Evolutionary conservation across 78 protist genomes (phyloP).

Genomic region (Tieghemostelium lacteum): DNA sequence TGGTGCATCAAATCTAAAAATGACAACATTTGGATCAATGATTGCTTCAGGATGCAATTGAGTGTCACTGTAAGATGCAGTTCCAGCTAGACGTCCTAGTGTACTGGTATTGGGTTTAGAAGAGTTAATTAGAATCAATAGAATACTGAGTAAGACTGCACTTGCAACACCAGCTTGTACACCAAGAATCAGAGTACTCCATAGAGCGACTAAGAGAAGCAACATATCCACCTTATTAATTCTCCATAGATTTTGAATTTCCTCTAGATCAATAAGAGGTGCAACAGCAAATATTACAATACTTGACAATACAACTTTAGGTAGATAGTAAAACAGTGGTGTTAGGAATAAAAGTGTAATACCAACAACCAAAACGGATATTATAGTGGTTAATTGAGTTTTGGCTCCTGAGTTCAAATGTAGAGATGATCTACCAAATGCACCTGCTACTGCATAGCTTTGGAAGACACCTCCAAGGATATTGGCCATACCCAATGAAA

Average conservation of each 20-base stretch:
- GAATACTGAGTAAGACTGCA: constrained; percentile 9
- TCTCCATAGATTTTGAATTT: constrained; percentile 36
- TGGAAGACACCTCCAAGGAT: constrained; percentile 32
- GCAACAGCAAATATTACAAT: constrained; percentile 52
- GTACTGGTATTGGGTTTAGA: constrained; percentile 27
- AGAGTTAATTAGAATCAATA: constrained; percentile 6
- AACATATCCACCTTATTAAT: constrained; percentile 43
- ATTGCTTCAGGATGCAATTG: constrained; percentile 49
- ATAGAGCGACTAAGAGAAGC: constrained; percentile 19
- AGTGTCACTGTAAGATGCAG: constrained; percentile 34
- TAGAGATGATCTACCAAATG: constrained; percentile 40
- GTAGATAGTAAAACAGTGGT: constrained; percentile 29
- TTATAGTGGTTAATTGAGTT: constrained; percentile 49
- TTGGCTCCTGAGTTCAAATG: constrained; percentile 58
- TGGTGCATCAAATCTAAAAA: constrained; percentile 53
- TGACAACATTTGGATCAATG: background rate
- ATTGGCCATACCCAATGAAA: constrained; percentile 35
- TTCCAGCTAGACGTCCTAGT: constrained; percentile 55
- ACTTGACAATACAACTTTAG: constrained; percentile 48
- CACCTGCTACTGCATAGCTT: constrained; percentile 50
- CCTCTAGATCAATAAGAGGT: constrained; percentile 39
- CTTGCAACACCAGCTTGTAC: constrained; percentile 26
- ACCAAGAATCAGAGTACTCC: constrained; percentile 31
- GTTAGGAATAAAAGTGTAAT: constrained; percentile 44
- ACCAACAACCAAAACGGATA: constrained; percentile 35